Conservation (phyloP, 2,329 filamentous ascomycete genomes). For the Colletotrichum liriopes region DNA sequence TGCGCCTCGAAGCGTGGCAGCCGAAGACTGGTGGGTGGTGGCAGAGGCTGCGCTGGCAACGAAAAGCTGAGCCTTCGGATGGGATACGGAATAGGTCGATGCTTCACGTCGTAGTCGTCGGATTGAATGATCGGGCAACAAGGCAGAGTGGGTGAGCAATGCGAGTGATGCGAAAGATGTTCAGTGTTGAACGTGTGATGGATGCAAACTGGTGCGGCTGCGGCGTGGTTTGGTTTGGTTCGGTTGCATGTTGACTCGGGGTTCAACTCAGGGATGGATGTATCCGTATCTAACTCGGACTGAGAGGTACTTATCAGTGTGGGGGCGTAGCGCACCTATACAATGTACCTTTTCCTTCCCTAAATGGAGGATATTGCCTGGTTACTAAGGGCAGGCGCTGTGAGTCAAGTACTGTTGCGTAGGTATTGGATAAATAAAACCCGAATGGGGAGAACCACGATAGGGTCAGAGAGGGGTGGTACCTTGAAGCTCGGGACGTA, state of each 20-base stretch:
- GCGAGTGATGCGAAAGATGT: background rate
- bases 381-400: background rate
- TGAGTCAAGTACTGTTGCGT: background rate
- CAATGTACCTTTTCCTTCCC: background rate
- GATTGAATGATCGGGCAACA: background rate
- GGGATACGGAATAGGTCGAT: background rate
- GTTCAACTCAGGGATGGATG: background rate
- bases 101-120: background rate
- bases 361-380: background rate
- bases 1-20: background rate
- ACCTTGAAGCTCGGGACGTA: background rate
- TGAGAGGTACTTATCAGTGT: background rate
- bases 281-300: background rate
- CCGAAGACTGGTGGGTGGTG: background rate
- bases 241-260: background rate
- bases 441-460: background rate
- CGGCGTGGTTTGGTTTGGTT: slow-evolving; percentile 16
- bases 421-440: background rate
- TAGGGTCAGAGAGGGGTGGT: background rate
- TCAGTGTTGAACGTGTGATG: slow-evolving; percentile 14
- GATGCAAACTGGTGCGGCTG: slow-evolving; percentile 3
- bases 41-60: background rate
- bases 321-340: too few species aligned
- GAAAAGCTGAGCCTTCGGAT: background rate
- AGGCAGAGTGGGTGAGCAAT: background rate